These are phyloP conservation scores for Talaromyces borbonicus DNA, from an alignment of 495 filamentous ascomycete genomes.

Conservation along the genomic window DNA sequence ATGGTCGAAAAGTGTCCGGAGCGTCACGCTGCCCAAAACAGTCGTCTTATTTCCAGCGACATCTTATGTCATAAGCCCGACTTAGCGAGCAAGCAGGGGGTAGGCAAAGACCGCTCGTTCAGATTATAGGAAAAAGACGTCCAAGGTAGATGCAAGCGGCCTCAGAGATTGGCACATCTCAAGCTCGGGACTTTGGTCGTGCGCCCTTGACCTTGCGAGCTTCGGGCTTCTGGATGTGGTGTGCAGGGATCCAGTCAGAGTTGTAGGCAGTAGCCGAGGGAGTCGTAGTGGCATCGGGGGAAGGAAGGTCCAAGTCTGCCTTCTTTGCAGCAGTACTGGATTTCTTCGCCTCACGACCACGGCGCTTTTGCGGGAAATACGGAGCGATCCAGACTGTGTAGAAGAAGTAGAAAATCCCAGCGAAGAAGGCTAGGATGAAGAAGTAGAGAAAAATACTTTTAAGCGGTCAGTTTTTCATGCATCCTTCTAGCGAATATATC, in stretches of 20 bases:
- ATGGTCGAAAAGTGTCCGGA: background rate
- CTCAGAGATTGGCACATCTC: slow-evolving; percentile 5
- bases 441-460: slow-evolving; percentile 92
- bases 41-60: slow-evolving; percentile 1
- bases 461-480: slow-evolving; percentile 19
- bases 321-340: slow-evolving; percentile 53
- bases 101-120: background rate
- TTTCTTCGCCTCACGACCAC: slow-evolving; percentile 50
- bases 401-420: slow-evolving; percentile 81
- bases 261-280: slow-evolving; percentile 71
- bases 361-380: slow-evolving; percentile 88
- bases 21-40: background rate
- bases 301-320: slow-evolving; percentile 48
- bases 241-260: slow-evolving; percentile 89
- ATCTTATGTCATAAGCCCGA: background rate
- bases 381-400: slow-evolving; percentile 95
- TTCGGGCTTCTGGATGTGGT: slow-evolving; percentile 80
- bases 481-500: too few species aligned
- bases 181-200: slow-evolving; percentile 44
- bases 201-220: slow-evolving; percentile 70
- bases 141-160: background rate
- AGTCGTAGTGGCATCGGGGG: slow-evolving; percentile 60
- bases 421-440: slow-evolving; percentile 70
- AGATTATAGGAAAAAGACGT: background rate
- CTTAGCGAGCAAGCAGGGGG: background rate